Conservation (phyloP, 139 green algal genomes). For the Chlamydomonas applanata region DNA sequence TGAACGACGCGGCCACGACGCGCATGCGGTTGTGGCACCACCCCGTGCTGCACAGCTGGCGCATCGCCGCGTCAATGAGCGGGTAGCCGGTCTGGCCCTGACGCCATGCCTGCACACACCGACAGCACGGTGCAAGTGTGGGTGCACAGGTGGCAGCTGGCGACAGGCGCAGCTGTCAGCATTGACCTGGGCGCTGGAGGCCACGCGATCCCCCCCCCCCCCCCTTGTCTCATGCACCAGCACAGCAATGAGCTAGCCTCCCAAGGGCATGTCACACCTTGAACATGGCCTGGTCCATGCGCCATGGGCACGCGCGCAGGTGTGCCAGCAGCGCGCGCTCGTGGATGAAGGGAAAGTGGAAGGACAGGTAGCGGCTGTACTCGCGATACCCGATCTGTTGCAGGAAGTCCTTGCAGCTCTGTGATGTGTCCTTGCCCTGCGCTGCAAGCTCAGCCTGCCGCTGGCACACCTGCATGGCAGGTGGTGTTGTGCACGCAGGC, state of each 20-base stretch:
- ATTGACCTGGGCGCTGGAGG: no score
- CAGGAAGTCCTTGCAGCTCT: constrained; percentile 71
- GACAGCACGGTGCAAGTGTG: neutral
- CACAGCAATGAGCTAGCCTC: no score
- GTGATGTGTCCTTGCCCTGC: constrained; percentile 18
- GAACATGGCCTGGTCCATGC: constrained; percentile 77
- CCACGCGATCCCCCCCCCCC: no score
- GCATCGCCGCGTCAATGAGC: constrained; percentile 86
- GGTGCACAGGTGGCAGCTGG: no score
- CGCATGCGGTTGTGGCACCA: constrained; percentile 85
- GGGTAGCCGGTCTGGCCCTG: constrained; percentile 85
- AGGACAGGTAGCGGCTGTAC: constrained; percentile 88
- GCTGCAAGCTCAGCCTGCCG: constrained; percentile 26
- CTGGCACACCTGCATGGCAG: constrained; percentile 18
- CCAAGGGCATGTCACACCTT: no score
- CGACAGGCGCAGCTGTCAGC: no score
- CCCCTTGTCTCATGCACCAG: no score
- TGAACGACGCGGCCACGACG: constrained; percentile 77
- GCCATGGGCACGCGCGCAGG: constrained; percentile 82
- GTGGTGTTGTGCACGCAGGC: no score
- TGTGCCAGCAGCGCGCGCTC: constrained; percentile 89
- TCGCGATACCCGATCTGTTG: constrained; percentile 86
- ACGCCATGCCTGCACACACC: constrained; percentile 61
- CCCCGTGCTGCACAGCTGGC: constrained; percentile 81
- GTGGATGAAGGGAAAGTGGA: constrained; percentile 96